Evolutionary conservation across 2,329 filamentous ascomycete species (phyloP), one percentile per base, ranked within the genome.

Genomic region (Claviceps sp.): DNA sequence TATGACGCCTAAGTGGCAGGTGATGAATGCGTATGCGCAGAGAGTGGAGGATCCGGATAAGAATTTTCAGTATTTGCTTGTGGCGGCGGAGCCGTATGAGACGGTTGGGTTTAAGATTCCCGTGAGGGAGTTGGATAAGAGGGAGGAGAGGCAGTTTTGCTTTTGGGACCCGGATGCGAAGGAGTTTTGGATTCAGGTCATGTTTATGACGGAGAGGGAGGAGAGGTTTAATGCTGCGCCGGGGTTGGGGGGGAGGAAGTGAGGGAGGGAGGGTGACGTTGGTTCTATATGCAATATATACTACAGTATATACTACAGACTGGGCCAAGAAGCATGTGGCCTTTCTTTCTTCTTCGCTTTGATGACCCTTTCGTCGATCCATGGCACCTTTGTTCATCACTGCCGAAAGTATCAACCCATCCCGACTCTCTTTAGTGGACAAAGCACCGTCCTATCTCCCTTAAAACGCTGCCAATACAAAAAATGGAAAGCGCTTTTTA

Each of bases 11-110:
- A 84, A 89, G 59, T 89, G 95, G 65, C 83, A 94, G 58, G 95
- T 98, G 69, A 97, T 97, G 89, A 95, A 89, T 66, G 91, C 93
- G 14, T 98, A 89, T 66, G 89, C 95, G 70, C 93, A 98, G 77
- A 89, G 87, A 68, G 76, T 96, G 50, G 93, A 98, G 69, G 89
- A 96, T 55, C 88, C 89, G 11, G 91, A 98, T 68, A 89, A 93
- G 71, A 84, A 83, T 60, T 97, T 85, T 65, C 93, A 98, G 76
- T 98, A 97, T 66, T 75, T 98, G 59, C 76, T 97, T 50, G 87
- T 98, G 11, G 91, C 93, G 1, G 93, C 91, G 11, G 93, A 98
- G 73, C 93, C 93, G 11, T 98, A 98, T 72, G 91, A 98, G 80
- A 97, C 89, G 2, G 94, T 91, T 67, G 88, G 81, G 4, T 97